Base-by-base conservation (phyloP, 2,329 filamentous ascomycete species). In the Calonectria hawksworthii region DNA sequence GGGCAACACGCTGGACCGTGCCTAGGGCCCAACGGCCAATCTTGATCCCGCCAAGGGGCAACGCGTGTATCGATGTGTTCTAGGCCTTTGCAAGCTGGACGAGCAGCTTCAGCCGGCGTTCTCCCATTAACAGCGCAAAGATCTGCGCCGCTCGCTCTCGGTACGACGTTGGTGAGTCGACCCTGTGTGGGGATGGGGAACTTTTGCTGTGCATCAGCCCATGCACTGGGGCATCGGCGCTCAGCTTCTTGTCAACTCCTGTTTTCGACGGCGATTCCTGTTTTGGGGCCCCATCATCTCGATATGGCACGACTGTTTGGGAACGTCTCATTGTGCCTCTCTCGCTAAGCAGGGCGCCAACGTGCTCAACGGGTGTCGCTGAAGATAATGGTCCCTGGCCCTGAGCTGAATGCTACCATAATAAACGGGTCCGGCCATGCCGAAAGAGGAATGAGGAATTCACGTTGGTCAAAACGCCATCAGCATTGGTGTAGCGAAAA, bases 391-490 rank as follows among this genome's bases (percentile, higher is more conserved):
- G 61, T 47, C 41, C 61, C 61, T 44, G 38, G 61, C 61, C 61
- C 61, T 65, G 26, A 34, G 41, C 61, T 65, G 26, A 34, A 26
- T 50, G 61, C 41, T 18, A 41, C 65, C 65, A n/a, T 9, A 30
- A n/a, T 54, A 14, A 80, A 80, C 70, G 69, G 52, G 23, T 14
- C 61, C 18, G 38, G 59, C 75, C 77, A 78, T 70, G 61, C 77
- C 72, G 8, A 36, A 79, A 80, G 34, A 79, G 78, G 79, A 78
- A 80, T 79, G 66, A 75, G 68, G 56, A 56, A 32, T 26, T 59
- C 70, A 79, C 73, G 73, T 76, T 76, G 68, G 56, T 51, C 18
- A 47, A 52, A 59, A 44, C 50, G 61, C 73, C 68, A 74, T 75
- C 72, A 51, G 75, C 70, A 77, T 76, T 77, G 76, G 70, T 71